Base-by-base conservation (phyloP, 2,329 filamentous ascomycete genomes). In the Curvularia eragrostidis region DNA sequence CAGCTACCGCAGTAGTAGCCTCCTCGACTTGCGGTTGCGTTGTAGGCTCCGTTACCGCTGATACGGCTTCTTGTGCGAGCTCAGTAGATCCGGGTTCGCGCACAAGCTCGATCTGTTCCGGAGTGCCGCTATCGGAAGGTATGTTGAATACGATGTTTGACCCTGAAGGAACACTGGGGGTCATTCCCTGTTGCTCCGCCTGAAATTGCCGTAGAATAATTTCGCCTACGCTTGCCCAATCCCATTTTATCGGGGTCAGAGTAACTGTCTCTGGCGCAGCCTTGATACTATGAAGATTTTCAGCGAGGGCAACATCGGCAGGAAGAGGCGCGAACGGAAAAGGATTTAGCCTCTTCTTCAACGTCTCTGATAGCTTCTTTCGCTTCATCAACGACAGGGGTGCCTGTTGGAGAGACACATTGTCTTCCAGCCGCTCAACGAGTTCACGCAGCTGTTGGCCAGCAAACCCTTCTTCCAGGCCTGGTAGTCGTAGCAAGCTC, bases 321-420 rank as follows among this genome's bases (percentile, higher is more conserved):
- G 75, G 75, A 23, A 78, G 64, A 1, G 74, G 74, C 5, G 74
- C 72, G 50, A 76, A 77, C 2, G 74, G 77, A 43, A 84, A 87
- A 1, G 83, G 81, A 68, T 86, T 84, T 38, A 85, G 76, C 41
- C 82, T 82, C 46, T 78, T 79, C 65, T 80, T 83, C n/a, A 88
- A 71, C 26, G 81, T 77, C 43, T 78, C 79, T 12, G 83, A 80
- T 12, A 87, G 75, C 46, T 80, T 79, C 61, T 82, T 83, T 13
- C 75, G 75, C 59, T 81, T 83, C 59, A 81, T 79, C 24, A 78
- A 77, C 39, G 81, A 81, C 3, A 82, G 67, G 3, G 84, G 83
- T 5, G 80, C 72, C 64, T 85, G 83, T 39, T 80, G 74, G 23
- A 83, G 70, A 9, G 85, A 86, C 13, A 88, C 72, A 41, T 78